Conservation (phyloP, 805 yeast genomes). For the Pichia phayaonensis region DNA sequence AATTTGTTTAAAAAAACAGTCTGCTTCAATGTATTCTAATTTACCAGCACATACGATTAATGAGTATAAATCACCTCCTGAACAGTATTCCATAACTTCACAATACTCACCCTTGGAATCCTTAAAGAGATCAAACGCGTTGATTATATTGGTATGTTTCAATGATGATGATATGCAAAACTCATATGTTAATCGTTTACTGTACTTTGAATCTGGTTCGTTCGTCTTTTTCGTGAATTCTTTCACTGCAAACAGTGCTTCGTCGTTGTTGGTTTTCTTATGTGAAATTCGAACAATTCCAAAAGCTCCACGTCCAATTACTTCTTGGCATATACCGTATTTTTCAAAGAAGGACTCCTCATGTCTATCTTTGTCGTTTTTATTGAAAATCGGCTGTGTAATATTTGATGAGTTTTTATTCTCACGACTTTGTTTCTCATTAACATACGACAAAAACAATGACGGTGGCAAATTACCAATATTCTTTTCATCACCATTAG, state of each 20-base stretch:
- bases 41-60: conserved; percentile 70
- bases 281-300: conserved; percentile 91
- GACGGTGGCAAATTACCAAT: conserved; percentile 51
- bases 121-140: conserved; percentile 66
- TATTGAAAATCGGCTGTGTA: conserved; percentile 11
- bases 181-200: conserved; percentile 69
- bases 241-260: conserved; percentile 77
- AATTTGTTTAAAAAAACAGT: conserved; percentile 78
- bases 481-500: neutral
- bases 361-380: neutral
- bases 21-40: conserved; percentile 76
- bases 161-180: conserved; percentile 75
- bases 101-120: conserved; percentile 80
- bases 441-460: conserved; percentile 55
- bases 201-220: conserved; percentile 60
- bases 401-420: conserved; percentile 7
- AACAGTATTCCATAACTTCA: conserved; percentile 79
- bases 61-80: conserved; percentile 76
- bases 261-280: conserved; percentile 37
- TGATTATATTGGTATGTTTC: conserved; percentile 70
- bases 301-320: conserved; percentile 88
- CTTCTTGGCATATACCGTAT: conserved; percentile 92
- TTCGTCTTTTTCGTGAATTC: conserved; percentile 61
- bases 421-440: conserved; percentile 21
- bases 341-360: conserved; percentile 63